Evolutionary conservation across 2,329 filamentous ascomycete genomes (phyloP).

Genomic region (Cadophora malorum): DNA sequence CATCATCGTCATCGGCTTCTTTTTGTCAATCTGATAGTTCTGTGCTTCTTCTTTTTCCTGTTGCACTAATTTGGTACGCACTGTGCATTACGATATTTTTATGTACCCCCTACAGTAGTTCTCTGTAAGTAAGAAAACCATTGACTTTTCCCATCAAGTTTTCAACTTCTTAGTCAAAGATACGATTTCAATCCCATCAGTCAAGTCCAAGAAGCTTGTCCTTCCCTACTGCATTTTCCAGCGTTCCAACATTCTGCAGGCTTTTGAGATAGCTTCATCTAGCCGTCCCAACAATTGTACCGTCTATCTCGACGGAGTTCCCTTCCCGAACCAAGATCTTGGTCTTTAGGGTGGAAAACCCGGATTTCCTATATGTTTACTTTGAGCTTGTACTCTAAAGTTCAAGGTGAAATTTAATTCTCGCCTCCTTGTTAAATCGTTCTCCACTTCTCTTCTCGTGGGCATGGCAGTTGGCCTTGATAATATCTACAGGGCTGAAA

Average conservation of each 20-base stretch:
- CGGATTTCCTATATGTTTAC: not conserved
- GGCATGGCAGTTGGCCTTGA: not conserved
- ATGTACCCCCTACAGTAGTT: not conserved
- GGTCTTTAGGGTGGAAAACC: not conserved
- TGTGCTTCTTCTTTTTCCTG: not conserved
- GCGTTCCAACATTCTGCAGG: not conserved
- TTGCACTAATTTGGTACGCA: not conserved
- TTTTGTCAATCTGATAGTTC: not conserved
- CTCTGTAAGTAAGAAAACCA: not conserved
- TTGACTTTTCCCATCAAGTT: not conserved
- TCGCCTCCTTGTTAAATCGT: not conserved
- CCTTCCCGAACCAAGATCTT: not conserved
- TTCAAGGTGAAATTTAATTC: constrained; percentile 4
- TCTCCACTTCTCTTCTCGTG: constrained; percentile 1
- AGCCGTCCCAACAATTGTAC: constrained; percentile 5
- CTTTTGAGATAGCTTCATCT: not conserved
- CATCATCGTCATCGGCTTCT: not conserved
- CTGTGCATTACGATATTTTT: not conserved
- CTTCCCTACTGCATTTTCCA: not conserved
- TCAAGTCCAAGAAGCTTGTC: not conserved
- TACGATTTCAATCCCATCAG: not conserved
- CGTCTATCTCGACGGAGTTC: not conserved
- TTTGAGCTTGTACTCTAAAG: no score
- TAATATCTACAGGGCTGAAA: constrained; percentile 12
- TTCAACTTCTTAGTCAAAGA: not conserved